Base-by-base conservation (phyloP, 176 grass and related monocot species). In the Bothriochloa decipiens region DNA sequence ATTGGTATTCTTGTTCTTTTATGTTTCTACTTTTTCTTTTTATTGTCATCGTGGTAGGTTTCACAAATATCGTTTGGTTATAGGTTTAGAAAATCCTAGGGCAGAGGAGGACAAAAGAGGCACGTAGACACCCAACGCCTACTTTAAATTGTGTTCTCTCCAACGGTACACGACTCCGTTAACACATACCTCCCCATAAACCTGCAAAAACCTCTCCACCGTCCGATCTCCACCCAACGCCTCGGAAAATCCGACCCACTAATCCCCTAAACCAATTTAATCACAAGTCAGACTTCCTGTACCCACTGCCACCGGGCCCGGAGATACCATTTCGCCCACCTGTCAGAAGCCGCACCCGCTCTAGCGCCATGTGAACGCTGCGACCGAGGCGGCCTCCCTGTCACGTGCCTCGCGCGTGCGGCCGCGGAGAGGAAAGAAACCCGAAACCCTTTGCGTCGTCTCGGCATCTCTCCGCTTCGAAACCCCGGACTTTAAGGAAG, bases 361-460 rank as follows among this genome's bases (percentile, higher is more conserved):
- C 9, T 65, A 57, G 14, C 14, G 50, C 29, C 61, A 33, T 35
- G 89, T 91, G 85, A 87, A 81, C 76, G 62, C 70, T n/a, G 61
- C 69, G 75, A 61, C 62, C 49, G 17, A 60, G 45, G 45, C 42
- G 72, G 33, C 33, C 47, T 26, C 18, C 23, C 65, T 3, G 25
- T 89, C 83, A 89, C 83, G 83, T 86, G 88, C 72, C 15, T 7
- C 33, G 43, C 65, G 72, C 78, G 88, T 90, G 88, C 52, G 14
- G 42, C 2, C 45, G 52, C 6, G 40, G 55, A 43, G 69, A 22
- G 69, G 84, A 84, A 74, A 74, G 84, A 88, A 83, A 65, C 80
- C 84, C 79, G 84, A 87, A 87, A 77, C 89, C 89, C 85, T 87
- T 52, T 47, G 89, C 28, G 50, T 78, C 61, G 84, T 80, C 81